Percentiles rank a stretch among this genome's conserved stretches.
These are phyloP conservation scores for Vachellia collinsii DNA, from an alignment of 306 rosid genomes.

Conservation along the genomic window DNA sequence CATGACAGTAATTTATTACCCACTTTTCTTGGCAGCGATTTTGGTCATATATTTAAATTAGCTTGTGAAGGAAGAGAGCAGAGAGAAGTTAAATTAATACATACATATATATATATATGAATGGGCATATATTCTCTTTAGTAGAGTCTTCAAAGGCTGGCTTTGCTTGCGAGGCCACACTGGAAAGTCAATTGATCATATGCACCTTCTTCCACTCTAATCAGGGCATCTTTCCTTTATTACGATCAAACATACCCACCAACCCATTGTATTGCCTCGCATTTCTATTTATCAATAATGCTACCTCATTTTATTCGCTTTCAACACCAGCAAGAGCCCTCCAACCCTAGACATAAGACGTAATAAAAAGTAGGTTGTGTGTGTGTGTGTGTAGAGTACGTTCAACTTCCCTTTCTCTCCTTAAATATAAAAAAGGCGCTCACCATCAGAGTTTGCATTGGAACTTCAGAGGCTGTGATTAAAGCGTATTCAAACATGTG, in stretches of 20 bases:
- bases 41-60: neutral
- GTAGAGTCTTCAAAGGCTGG: neutral
- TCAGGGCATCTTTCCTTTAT: neutral
- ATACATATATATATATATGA: too few relatives aligned
- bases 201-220: neutral
- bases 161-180: neutral
- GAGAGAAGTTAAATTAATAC: neutral
- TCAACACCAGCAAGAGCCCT: too few relatives aligned
- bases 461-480: neutral
- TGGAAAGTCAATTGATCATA: neutral
- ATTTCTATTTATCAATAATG: too few relatives aligned
- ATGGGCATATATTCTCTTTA: conserved; percentile 11
- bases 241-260: neutral
- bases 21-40: neutral
- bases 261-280: neutral
- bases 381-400: too few relatives aligned
- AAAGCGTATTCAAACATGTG: neutral
- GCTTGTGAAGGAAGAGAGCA: conserved; percentile 8
- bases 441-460: neutral
- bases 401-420: too few relatives aligned
- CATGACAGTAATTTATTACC: neutral
- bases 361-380: too few relatives aligned
- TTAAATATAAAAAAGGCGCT: too few relatives aligned
- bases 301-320: too few relatives aligned
- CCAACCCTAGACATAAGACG: too few relatives aligned